phyloP scores from a whole-genome alignment of 495 filamentous ascomycete genomes.

The Acidomyces sp. region DNA sequence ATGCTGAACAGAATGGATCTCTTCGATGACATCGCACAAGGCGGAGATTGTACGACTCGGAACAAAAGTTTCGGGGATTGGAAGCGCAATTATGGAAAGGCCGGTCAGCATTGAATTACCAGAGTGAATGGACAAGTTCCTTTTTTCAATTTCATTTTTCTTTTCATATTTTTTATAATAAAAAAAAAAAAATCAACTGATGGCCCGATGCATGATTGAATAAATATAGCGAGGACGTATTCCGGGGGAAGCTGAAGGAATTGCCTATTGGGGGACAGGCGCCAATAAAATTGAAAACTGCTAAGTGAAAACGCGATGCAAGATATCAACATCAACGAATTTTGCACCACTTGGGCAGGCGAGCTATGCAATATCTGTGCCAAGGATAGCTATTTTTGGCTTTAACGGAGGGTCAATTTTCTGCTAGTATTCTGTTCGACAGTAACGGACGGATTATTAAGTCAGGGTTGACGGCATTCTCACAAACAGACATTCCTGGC shows the following conservation, averaged over 20 bases:
- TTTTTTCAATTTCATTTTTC: not conserved
- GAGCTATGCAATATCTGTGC: too few species aligned
- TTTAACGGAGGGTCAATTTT: too few species aligned
- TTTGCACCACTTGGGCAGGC: not conserved
- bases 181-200: too few species aligned
- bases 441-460: too few species aligned
- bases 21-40: constrained; percentile 5
- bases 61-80: not conserved
- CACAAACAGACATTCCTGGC: constrained; percentile 6
- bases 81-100: not conserved
- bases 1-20: constrained; percentile 5
- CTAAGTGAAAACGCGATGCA: not conserved
- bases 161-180: too few species aligned
- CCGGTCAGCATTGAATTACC: not conserved
- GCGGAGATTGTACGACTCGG: not conserved
- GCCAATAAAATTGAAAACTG: constrained; percentile 1
- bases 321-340: not conserved
- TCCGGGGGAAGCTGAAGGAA: not conserved
- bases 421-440: too few species aligned
- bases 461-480: constrained; percentile 3
- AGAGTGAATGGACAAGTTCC: not conserved
- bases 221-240: constrained; percentile 11
- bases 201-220: too few species aligned
- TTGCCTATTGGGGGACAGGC: not conserved
- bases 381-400: too few species aligned